phyloP scores from a whole-genome alignment of 2,329 filamentous ascomycete species.

The Seiridium unicorne region DNA sequence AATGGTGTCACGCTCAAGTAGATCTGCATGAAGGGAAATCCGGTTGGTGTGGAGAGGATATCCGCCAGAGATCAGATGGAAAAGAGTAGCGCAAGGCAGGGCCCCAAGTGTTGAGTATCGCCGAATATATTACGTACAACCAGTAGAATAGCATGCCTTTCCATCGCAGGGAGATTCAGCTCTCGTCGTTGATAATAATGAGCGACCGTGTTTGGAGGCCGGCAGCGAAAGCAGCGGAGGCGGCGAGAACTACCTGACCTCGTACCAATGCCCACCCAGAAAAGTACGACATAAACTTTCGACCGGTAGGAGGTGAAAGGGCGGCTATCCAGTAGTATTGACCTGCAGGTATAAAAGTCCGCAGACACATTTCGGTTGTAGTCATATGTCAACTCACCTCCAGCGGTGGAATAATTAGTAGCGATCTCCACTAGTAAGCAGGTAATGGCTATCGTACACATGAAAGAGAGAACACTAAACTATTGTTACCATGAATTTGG shows the following conservation, averaged over 20 bases:
- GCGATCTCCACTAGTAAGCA: conserved; percentile 37
- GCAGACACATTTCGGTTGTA: neutral
- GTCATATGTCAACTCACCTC: conserved; percentile 17
- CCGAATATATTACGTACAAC: conserved; percentile 35
- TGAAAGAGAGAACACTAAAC: conserved; percentile 36
- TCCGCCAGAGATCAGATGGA: conserved; percentile 36
- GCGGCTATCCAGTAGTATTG: conserved; percentile 46
- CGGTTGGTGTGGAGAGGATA: conserved; percentile 36
- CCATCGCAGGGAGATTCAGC: conserved; percentile 39
- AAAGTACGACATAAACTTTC: conserved; percentile 35
- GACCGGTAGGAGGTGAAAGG: conserved; percentile 31
- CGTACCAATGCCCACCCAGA: conserved; percentile 45
- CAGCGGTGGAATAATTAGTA: conserved; percentile 32
- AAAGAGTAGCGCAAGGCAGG: conserved; percentile 39
- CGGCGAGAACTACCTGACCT: conserved; percentile 43
- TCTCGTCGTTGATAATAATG: conserved; percentile 39
- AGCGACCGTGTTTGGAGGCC: conserved; percentile 42
- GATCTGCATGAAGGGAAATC: conserved; percentile 41
- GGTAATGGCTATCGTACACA: conserved; percentile 36
- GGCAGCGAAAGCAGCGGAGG: conserved; percentile 44
- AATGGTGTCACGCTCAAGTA: conserved; percentile 28
- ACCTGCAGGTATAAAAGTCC: conserved; percentile 20
- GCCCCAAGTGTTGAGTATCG: conserved; percentile 40
- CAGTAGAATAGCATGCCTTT: conserved; percentile 47
- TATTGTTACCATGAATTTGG: neutral